A percentile compares a stretch with the other conserved stretches of the same genome.
These are phyloP conservation scores for Chalciporus chontae DNA, from an alignment of 768 basidiomycete genomes.

Conservation along the genomic window DNA sequence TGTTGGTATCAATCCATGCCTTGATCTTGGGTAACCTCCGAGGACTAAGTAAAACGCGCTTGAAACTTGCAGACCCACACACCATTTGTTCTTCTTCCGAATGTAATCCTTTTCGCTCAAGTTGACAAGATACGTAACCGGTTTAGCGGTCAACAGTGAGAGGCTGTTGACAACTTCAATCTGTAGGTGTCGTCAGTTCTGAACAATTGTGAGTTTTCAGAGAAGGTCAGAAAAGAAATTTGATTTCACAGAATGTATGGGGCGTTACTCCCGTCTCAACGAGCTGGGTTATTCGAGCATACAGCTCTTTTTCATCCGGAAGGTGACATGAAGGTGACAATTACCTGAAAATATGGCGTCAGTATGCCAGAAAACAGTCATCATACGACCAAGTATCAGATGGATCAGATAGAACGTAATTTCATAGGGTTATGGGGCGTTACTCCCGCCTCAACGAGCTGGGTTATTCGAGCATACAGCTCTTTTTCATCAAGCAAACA, in stretches of 20 bases:
- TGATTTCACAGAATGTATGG: slow-evolving; percentile 38
- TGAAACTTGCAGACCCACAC: background rate
- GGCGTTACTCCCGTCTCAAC: slow-evolving; percentile 83
- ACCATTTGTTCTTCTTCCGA: slow-evolving; percentile 99
- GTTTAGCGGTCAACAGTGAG: slow-evolving; percentile 91
- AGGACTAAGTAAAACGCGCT: background rate
- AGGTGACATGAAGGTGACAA: slow-evolving; percentile 3
- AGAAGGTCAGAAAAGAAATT: background rate
- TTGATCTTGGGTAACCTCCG: slow-evolving; percentile 92
- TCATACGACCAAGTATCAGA: slow-evolving; percentile 4
- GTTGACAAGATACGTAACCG: slow-evolving; percentile 97
- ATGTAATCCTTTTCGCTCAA: slow-evolving; percentile 91
- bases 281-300: slow-evolving; percentile 86
- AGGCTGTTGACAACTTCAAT: slow-evolving; percentile 89
- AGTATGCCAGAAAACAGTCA: slow-evolving; percentile 1
- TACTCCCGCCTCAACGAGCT: slow-evolving; percentile 96
- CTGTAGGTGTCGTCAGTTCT: slow-evolving; percentile 37
- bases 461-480: slow-evolving; percentile 81
- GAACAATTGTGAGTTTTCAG: background rate
- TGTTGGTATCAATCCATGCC: slow-evolving; percentile 94
- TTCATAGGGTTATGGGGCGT: slow-evolving; percentile 78
- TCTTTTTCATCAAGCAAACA: slow-evolving; percentile 67
- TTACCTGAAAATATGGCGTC: slow-evolving; percentile 21
- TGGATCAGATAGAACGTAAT: slow-evolving; percentile 47
- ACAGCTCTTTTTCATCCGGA: slow-evolving; percentile 63